Conservation (phyloP, 2,329 filamentous ascomycete genomes). For the Aspergillus sp. region DNA sequence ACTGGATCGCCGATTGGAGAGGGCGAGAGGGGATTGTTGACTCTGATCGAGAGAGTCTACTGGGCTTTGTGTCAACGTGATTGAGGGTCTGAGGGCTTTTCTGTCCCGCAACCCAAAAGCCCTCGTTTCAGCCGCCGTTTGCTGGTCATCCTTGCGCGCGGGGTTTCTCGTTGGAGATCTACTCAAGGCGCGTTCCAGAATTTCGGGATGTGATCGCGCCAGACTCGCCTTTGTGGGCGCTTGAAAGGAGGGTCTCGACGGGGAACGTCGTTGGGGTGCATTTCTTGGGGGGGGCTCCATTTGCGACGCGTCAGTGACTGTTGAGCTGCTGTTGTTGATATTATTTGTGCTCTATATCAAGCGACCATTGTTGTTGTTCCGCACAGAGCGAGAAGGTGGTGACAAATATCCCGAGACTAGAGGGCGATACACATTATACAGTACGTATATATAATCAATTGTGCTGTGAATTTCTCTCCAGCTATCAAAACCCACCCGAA, state of each 20-base stretch:
- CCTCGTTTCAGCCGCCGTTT: constrained; percentile 19
- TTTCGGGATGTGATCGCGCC: constrained; percentile 60
- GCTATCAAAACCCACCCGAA: neutral
- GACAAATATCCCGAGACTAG: neutral
- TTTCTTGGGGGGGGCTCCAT: constrained; percentile 29
- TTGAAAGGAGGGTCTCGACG: constrained; percentile 58
- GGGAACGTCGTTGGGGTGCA: constrained; percentile 27
- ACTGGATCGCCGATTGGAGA: constrained; percentile 29
- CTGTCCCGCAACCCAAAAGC: constrained; percentile 35
- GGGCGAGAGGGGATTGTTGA: constrained; percentile 19
- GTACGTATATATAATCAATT: neutral
- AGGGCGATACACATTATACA: neutral
- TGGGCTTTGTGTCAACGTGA: constrained; percentile 30
- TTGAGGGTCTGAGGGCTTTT: constrained; percentile 38
- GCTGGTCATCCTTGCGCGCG: constrained; percentile 17
- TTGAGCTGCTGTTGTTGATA: constrained; percentile 52
- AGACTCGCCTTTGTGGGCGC: constrained; percentile 68
- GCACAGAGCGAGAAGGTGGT: neutral
- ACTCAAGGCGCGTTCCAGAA: constrained; percentile 50
- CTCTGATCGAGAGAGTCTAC: constrained; percentile 13
- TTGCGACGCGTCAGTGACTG: constrained; percentile 43
- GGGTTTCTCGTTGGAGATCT: constrained; percentile 38
- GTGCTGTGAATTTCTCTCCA: neutral
- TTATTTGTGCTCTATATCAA: constrained; percentile 51
- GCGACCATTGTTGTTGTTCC: constrained; percentile 2